Evolutionary conservation across 2,329 filamentous ascomycete genomes (phyloP).

Genomic region (Diaporthe vaccinii): DNA sequence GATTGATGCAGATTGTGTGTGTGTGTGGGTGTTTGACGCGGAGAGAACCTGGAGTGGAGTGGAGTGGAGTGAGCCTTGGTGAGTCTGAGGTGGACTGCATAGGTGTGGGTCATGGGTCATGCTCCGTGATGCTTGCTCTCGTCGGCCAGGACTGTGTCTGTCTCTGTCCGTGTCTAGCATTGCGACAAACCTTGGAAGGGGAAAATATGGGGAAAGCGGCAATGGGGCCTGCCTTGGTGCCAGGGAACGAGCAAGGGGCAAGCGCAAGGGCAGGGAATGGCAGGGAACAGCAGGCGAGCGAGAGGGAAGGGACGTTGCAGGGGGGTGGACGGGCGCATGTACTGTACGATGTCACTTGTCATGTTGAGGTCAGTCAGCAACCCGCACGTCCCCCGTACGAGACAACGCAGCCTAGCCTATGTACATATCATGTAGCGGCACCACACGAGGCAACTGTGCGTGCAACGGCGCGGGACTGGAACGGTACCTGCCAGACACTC

Average conservation of each 20-base stretch:
- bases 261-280: constrained; percentile 9
- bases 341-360: constrained; percentile 28
- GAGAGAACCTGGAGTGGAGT: constrained; percentile 29
- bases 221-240: constrained; percentile 24
- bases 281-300: constrained; percentile 24
- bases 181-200: constrained; percentile 40
- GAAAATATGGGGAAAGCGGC: constrained; percentile 40
- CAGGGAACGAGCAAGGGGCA: constrained; percentile 26
- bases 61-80: constrained; percentile 29
- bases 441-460: not conserved
- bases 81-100: constrained; percentile 33
- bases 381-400: constrained; percentile 4
- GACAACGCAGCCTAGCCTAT: not conserved
- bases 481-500: constrained; percentile 4
- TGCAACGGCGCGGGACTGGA: constrained; percentile 7
- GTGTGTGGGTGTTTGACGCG: constrained; percentile 29
- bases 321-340: not conserved
- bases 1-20: constrained; percentile 29
- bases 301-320: constrained; percentile 36
- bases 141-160: constrained; percentile 19
- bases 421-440: not conserved
- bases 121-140: constrained; percentile 29
- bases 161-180: constrained; percentile 23
- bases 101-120: constrained; percentile 34
- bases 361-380: constrained; percentile 27